These are phyloP conservation scores for Chamaecyparis obtusa DNA, from an alignment of 75 land plant species.

Conservation along the genomic window DNA sequence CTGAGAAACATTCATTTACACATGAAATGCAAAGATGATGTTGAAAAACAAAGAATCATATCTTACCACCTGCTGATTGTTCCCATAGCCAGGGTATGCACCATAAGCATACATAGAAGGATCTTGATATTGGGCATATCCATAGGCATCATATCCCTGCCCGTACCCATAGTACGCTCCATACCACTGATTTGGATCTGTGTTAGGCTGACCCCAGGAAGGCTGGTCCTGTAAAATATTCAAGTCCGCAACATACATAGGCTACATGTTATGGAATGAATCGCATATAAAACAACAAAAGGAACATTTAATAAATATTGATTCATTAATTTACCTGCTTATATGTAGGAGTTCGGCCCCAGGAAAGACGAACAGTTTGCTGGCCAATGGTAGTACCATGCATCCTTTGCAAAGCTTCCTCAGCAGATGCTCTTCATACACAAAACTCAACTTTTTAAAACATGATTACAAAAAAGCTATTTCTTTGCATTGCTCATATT, in stretches of 20 bases:
- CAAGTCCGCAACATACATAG: not conserved
- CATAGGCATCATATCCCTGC: conserved; percentile 49
- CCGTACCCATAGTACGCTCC: conserved; percentile 60
- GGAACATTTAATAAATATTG: not conserved
- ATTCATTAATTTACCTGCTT: conserved; percentile 55
- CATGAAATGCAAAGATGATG: not conserved
- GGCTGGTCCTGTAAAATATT: not conserved
- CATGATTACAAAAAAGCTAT: not conserved
- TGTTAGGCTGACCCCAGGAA: conserved; percentile 24
- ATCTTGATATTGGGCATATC: conserved; percentile 52
- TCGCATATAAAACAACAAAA: not conserved
- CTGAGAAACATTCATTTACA: not conserved
- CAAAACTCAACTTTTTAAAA: not conserved
- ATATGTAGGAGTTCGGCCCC: conserved; percentile 86
- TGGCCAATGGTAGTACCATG: conserved; percentile 81
- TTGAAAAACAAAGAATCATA: not conserved
- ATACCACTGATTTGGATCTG: conserved; percentile 55
- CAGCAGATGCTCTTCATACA: conserved; percentile 40
- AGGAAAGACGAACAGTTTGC: conserved; percentile 85
- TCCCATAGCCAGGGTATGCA: conserved; percentile 52
- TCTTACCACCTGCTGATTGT: conserved; percentile 57
- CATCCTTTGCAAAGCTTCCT: conserved; percentile 77
- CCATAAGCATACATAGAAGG: conserved; percentile 61
- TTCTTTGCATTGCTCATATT: not conserved
- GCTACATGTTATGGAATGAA: not conserved